Base-by-base conservation (phyloP, 495 filamentous ascomycete species). In the Jackrogersella minutella region DNA sequence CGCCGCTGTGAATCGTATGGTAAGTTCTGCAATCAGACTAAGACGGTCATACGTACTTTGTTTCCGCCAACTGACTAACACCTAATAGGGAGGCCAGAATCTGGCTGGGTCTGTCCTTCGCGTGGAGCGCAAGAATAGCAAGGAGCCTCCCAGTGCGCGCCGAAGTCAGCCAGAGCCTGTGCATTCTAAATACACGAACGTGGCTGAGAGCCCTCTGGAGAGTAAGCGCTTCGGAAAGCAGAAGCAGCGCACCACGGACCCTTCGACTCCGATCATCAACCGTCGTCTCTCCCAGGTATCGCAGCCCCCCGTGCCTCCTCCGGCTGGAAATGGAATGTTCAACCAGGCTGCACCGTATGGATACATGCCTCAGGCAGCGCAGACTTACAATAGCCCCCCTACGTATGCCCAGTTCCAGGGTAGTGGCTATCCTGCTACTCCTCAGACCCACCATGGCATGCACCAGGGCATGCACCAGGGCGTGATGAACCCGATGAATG, bases 1-100 rank as follows among this genome's bases (percentile, higher is more conserved):
- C 33, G 10, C 50, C 7, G 84, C 84, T 0, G 75, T 86, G 21
- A 43, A 64, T 6, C 30, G 41, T 8, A 34, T 74, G 33, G 72
- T 74, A 71, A 58, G 61, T 31, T 36, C n/a, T 16, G 6, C 16
- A 50, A 43, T 16, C 21, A 58, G 41, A 67, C 64, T 28, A 40
- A 34, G 13, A 41, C 40, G 0, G 13, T 11, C 1, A 17, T 36
- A n/a, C 13, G 16, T 30, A 7, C 26, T 30, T 30, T 30, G 40
- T 26, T 19, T 10, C 8, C 26, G 30, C 21, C 21, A 50, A 14
- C 22, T 8, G 16, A 36, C 66, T 61, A n/a, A 65, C 39, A 14
- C 21, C 1, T 41, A 13, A 31, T 43, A 69, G 66, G 51, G 40
- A 7, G 66, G 66, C 30, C 31, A 21, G 30, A 16, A 9, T 3